Percentiles rank a stretch among this genome's conserved stretches.
phyloP scores from a whole-genome alignment of 805 yeast species.

The Groenewaldozyma salmanticensis region DNA sequence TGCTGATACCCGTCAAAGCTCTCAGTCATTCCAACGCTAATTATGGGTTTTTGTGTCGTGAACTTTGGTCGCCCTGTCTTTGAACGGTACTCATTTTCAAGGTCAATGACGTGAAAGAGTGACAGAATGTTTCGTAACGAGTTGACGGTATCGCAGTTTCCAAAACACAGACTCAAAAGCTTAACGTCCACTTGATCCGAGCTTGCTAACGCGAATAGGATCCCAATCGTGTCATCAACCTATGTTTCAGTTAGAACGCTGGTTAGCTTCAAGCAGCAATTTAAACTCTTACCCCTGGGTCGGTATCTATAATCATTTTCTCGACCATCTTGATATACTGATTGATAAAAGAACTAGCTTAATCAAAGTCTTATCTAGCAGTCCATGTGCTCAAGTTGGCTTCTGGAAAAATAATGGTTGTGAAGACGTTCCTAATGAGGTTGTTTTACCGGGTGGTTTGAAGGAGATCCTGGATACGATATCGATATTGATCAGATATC shows the following conservation, averaged over 20 bases:
- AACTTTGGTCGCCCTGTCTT: slow-evolving; percentile 13
- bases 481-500: too few species aligned
- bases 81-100: slow-evolving; percentile 23
- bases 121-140: slow-evolving; percentile 29
- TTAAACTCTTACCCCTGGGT: slow-evolving; percentile 30
- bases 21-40: slow-evolving; percentile 27
- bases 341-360: too few species aligned
- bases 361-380: too few species aligned
- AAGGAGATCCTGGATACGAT: too few species aligned
- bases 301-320: slow-evolving; percentile 30
- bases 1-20: slow-evolving; percentile 23
- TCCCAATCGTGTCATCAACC: slow-evolving; percentile 33
- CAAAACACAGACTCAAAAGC: slow-evolving; percentile 29
- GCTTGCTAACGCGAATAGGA: slow-evolving; percentile 26
- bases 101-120: slow-evolving; percentile 26
- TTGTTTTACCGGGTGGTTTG: too few species aligned
- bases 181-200: slow-evolving; percentile 19
- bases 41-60: slow-evolving; percentile 24
- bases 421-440: too few species aligned
- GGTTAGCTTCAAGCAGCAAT: neutral
- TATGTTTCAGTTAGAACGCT: slow-evolving; percentile 4
- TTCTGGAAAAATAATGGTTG: too few species aligned
- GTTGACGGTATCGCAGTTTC: slow-evolving; percentile 28
- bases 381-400: too few species aligned
- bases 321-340: neutral